These are phyloP conservation scores for Hemileccinum rubropunctum DNA, from an alignment of 768 basidiomycete species.

Conservation along the genomic window DNA sequence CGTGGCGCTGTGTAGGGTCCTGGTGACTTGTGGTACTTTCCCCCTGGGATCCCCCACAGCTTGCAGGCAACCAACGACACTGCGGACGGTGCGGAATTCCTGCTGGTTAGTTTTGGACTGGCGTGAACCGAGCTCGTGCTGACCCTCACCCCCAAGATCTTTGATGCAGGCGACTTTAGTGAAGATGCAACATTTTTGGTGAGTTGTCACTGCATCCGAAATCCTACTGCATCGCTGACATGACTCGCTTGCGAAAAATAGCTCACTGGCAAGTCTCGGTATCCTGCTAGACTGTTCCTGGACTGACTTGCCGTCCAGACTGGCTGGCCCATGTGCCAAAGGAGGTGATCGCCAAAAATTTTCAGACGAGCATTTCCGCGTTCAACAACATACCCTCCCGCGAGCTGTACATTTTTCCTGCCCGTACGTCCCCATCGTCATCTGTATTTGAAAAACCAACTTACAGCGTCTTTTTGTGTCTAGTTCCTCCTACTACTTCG, in stretches of 20 bases:
- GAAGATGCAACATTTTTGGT: conserved; percentile 52
- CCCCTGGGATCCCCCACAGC: conserved; percentile 51
- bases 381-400: conserved; percentile 52
- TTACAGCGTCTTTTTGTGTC: neutral
- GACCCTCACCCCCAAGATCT: conserved; percentile 16
- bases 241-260: neutral
- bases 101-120: conserved; percentile 31
- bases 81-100: conserved; percentile 46
- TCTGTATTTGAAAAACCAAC: neutral
- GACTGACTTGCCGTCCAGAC: conserved; percentile 29
- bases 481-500: conserved; percentile 35
- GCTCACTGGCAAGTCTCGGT: conserved; percentile 26
- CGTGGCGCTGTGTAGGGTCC: conserved; percentile 24
- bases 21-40: conserved; percentile 56
- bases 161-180: conserved; percentile 40
- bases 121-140: neutral
- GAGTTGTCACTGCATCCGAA: neutral
- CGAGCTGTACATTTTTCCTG: conserved; percentile 52
- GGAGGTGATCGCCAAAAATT: conserved; percentile 59
- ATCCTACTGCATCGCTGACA: neutral
- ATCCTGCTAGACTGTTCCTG: neutral
- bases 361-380: conserved; percentile 41
- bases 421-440: conserved; percentile 22
- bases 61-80: conserved; percentile 46
- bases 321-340: conserved; percentile 61